Percentiles rank a stretch among this genome's conserved stretches.
Conservation (phyloP, 176 grass and related monocot genomes). For the Eleusine coracana region DNA sequence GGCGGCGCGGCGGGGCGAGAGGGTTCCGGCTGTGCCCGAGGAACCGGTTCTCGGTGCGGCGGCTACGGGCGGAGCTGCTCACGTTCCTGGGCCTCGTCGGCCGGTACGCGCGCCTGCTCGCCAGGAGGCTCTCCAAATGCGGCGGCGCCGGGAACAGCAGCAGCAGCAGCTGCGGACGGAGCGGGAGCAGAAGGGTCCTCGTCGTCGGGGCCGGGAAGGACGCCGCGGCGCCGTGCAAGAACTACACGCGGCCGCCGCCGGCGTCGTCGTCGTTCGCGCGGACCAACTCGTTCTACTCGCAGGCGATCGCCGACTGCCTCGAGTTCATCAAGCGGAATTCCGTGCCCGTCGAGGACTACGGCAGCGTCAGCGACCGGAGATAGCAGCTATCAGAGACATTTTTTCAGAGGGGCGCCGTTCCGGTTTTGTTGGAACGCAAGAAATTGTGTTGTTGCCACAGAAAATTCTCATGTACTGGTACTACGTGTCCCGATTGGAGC, state of each 20-base stretch:
- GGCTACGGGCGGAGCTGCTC: constrained; percentile 50
- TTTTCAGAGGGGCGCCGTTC: not conserved
- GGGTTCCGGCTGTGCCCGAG: constrained; percentile 63
- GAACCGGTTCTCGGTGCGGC: constrained; percentile 61
- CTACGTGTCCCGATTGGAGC: not conserved
- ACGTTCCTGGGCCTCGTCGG: constrained; percentile 55
- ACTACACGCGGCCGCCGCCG: not conserved
- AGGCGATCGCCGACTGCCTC: constrained; percentile 88
- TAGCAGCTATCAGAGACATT: not conserved
- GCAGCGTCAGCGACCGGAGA: constrained; percentile 25
- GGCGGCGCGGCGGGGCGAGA: constrained; percentile 31
- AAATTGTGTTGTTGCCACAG: not conserved
- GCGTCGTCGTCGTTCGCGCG: constrained; percentile 39
- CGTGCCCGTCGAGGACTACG: constrained; percentile 53
- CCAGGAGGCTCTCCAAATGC: not conserved
- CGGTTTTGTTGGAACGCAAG: not conserved
- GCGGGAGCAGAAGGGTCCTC: constrained; percentile 45
- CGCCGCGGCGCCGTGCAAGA: not conserved
- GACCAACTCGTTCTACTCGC: constrained; percentile 80
- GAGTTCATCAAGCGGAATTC: constrained; percentile 89
- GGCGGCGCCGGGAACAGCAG: not conserved
- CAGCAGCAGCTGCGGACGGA: constrained; percentile 21
- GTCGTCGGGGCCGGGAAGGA: constrained; percentile 31
- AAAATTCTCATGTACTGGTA: not conserved
- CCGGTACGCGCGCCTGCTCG: constrained; percentile 47